These are phyloP conservation scores for Paxillus ammoniavirescens DNA, from an alignment of 768 basidiomycete species.

Conservation along the genomic window DNA sequence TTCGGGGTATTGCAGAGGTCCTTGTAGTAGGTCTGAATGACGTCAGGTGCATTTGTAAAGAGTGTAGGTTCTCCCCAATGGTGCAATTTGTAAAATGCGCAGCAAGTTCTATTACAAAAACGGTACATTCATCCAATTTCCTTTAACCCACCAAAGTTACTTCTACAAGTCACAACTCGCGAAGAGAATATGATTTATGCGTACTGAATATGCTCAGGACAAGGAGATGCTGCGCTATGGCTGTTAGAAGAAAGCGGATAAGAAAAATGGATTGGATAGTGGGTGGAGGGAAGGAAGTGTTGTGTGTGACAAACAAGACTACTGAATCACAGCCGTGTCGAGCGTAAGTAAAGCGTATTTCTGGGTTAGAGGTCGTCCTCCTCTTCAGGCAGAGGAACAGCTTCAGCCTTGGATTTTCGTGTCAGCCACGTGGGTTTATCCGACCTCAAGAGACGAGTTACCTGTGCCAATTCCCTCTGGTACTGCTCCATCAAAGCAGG, in stretches of 20 bases:
- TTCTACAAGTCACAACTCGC: constrained; percentile 3
- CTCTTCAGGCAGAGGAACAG: constrained; percentile 95
- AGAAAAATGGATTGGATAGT: constrained; percentile 14
- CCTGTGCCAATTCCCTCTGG: constrained; percentile 69
- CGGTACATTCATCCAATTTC: constrained; percentile 4
- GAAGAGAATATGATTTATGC: constrained; percentile 18
- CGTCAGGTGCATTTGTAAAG: neutral
- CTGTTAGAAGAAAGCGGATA: constrained; percentile 22
- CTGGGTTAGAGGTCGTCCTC: constrained; percentile 75
- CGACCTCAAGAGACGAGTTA: constrained; percentile 30
- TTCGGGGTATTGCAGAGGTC: constrained; percentile 6
- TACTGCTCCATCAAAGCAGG: constrained; percentile 75
- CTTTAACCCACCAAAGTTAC: constrained; percentile 1
- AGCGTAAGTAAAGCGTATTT: constrained; percentile 17
- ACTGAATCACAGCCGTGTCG: constrained; percentile 18
- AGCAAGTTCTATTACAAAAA: neutral
- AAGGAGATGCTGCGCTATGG: constrained; percentile 22
- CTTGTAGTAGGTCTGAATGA: neutral
- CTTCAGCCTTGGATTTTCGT: constrained; percentile 60
- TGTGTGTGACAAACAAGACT: constrained; percentile 22
- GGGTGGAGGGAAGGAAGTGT: constrained; percentile 10
- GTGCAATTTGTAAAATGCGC: neutral
- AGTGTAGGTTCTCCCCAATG: neutral
- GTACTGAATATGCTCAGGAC: constrained; percentile 23
- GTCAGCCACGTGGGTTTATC: constrained; percentile 6